Conservation (phyloP, 768 basidiomycete species). For the Podaxis sp. region DNA sequence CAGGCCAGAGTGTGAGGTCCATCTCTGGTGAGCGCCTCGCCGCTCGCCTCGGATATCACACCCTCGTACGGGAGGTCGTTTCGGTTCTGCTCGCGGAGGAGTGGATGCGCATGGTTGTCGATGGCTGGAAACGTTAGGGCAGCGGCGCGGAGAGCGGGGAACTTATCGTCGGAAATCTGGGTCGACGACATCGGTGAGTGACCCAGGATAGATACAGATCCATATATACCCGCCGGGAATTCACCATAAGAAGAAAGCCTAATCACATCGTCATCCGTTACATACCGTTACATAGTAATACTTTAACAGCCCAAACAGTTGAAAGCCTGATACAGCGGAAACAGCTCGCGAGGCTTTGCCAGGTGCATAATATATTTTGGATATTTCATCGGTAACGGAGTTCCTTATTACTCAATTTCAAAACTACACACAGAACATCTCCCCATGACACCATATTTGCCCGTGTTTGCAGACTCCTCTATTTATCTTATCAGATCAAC, state of each 20-base stretch:
- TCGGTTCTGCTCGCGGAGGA: constrained; percentile 49
- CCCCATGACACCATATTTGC: not conserved
- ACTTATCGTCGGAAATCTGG: constrained; percentile 14
- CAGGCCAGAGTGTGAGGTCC: constrained; percentile 56
- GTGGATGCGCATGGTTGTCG: constrained; percentile 80
- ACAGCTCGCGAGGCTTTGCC: too few relatives aligned
- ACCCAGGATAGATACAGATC: not conserved
- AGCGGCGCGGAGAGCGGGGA: constrained; percentile 25
- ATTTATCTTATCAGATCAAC: constrained; percentile 24
- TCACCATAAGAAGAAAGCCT: constrained; percentile 1
- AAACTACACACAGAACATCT: not conserved
- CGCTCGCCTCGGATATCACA: constrained; percentile 62
- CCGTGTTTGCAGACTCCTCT: not conserved
- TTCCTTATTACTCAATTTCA: not conserved
- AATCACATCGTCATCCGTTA: not conserved
- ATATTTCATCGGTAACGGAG: not conserved
- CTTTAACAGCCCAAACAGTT: too few relatives aligned
- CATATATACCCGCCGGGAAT: not conserved
- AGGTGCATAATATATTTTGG: not conserved
- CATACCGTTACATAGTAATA: not conserved
- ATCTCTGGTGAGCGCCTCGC: constrained; percentile 48
- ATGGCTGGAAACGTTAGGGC: constrained; percentile 50
- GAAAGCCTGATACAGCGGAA: too few relatives aligned
- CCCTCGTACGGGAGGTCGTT: constrained; percentile 56
- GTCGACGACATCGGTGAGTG: constrained; percentile 2